Evolutionary conservation across 371 early-diverging fungal genomes (phyloP).

Genomic region (Mucor ambiguus): DNA sequence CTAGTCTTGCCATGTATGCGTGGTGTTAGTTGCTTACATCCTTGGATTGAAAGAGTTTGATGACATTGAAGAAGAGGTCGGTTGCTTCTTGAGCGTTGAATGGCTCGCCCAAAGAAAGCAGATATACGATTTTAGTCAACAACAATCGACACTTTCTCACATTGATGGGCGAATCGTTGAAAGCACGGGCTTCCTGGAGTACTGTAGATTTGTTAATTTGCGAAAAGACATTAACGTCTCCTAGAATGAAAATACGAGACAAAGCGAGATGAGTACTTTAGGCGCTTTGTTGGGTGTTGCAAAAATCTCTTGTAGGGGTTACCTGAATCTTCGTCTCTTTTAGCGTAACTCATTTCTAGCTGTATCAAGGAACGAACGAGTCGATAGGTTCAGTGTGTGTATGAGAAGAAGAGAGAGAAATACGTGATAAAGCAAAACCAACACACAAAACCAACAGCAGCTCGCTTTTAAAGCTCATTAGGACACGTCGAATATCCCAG

Average conservation of each 20-base stretch:
- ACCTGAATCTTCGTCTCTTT: constrained; percentile 65
- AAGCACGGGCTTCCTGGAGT: constrained; percentile 95
- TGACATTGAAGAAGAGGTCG: constrained; percentile 95
- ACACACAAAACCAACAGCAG: background rate
- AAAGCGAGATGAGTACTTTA: background rate
- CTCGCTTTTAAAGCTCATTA: background rate
- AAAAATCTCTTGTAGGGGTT: background rate
- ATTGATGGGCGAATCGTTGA: constrained; percentile 96
- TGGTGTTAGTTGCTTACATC: constrained; percentile 67
- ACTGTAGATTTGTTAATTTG: constrained; percentile 92
- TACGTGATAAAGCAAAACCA: constrained; percentile 15
- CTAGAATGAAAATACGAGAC: constrained; percentile 13
- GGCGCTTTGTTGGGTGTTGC: background rate
- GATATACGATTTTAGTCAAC: constrained; percentile 91
- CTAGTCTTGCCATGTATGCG: no score
- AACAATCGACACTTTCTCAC: constrained; percentile 91
- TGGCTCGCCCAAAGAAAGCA: constrained; percentile 88
- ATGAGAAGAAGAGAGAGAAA: background rate
- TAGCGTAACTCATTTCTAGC: constrained; percentile 61
- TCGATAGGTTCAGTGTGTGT: background rate
- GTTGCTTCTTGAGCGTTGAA: constrained; percentile 95
- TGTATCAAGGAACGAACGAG: background rate
- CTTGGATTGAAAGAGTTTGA: constrained; percentile 95
- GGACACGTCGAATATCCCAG: constrained; percentile 12
- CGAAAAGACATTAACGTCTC: constrained; percentile 55